These are phyloP conservation scores for Cyberlindnera amylophila DNA, from an alignment of 805 yeast genomes.

Conservation along the genomic window DNA sequence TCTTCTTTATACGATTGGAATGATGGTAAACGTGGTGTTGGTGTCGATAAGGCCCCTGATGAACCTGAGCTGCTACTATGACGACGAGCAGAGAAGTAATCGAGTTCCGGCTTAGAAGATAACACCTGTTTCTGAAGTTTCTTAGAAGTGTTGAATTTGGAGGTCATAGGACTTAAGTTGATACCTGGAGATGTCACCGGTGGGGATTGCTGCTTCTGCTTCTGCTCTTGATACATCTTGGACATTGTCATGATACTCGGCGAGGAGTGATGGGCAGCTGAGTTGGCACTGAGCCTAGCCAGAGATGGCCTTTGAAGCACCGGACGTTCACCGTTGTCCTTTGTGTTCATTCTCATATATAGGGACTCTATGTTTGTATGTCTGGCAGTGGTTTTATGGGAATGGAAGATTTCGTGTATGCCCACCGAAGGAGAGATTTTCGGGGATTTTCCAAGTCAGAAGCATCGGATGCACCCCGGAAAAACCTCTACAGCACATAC, in stretches of 20 bases:
- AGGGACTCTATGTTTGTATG: no score
- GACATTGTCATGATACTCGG: conserved; percentile 27
- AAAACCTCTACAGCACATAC: no score
- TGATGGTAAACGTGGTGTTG: conserved; percentile 19
- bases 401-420: no score
- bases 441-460: no score
- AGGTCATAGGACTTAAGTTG: not conserved
- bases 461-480: no score
- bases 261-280: conserved; percentile 17
- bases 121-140: conserved; percentile 25
- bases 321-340: not conserved
- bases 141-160: conserved; percentile 11
- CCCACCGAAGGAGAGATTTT: no score
- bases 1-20: conserved; percentile 13
- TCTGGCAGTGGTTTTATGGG: no score
- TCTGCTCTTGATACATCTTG: conserved; percentile 22
- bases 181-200: not conserved
- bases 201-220: conserved; percentile 11
- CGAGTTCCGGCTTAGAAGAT: conserved; percentile 18
- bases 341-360: no score
- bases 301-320: conserved; percentile 5
- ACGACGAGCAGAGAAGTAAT: conserved; percentile 10
- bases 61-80: conserved; percentile 1
- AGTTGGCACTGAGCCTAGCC: conserved; percentile 5
- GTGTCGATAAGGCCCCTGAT: conserved; percentile 2